Evolutionary conservation across 169 alveolate genomes (phyloP), one percentile per base, ranked within the genome.

Genomic region (Plasmodium inui): DNA sequence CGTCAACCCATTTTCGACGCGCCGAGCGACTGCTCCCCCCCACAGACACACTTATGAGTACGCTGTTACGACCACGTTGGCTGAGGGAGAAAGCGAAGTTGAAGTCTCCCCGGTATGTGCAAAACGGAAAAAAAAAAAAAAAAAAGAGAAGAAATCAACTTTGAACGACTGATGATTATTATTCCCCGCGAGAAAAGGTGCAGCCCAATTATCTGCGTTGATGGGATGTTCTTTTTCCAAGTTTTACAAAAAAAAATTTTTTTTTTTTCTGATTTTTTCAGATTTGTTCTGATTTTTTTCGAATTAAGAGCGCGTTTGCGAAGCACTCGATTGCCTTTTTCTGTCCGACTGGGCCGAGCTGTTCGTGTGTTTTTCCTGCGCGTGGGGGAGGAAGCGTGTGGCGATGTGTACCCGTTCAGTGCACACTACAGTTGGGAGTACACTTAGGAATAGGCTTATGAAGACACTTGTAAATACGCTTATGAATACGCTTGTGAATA

Each of bases 321-420:
- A 85, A 90, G 74, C 97, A 95, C 82, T 92, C 97, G 55, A 95
- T 88, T 39, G 97, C 97, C 83, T 92, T 90, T 81, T 92, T 82
- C 44, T 92, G 82, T 39, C 97, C 97, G 17, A 95, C 80, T 39
- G 93, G 84, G 61, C 95, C 97, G 34, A 95, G 57, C 30, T 94
- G 84, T 83, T 95, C 97, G 37, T 86, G 93, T 9, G 93, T 86
- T 74, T 86, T 86, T 9, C 93, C 93, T 86, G 46, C 41, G 72
- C 17, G 26, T 44, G 67, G 41, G 5, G 73, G 17, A 30, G 19
- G 22, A 37, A 81, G 67, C 12, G 41, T 50, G 61, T 44, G 44
- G 73, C 4, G 44, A 32, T 37, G 34, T 50, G 61, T 50, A 14
- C 61, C 61, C 61, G 61, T 50, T 19, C 7, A 50, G 61, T 50